Conservation (phyloP, 495 filamentous ascomycete species). For the Daldinia concentrica region DNA sequence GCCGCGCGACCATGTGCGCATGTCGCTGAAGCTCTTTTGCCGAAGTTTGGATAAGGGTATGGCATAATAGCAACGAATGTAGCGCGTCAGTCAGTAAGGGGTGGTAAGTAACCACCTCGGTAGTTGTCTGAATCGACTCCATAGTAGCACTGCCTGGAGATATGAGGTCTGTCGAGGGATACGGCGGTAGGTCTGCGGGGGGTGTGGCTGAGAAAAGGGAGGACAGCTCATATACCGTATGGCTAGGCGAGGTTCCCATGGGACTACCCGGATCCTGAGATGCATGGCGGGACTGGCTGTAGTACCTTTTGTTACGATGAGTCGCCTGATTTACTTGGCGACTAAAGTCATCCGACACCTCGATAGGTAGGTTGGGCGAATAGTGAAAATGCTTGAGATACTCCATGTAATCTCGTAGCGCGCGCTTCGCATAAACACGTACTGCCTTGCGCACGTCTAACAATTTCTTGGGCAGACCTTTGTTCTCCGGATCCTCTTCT, state of each 20-base stretch:
- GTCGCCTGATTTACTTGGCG: constrained; percentile 68
- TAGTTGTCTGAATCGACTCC: constrained; percentile 48
- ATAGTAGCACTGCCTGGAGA: constrained; percentile 33
- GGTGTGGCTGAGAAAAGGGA: constrained; percentile 65
- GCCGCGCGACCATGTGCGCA: constrained; percentile 78
- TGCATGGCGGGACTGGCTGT: constrained; percentile 38
- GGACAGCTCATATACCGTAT: constrained; percentile 58
- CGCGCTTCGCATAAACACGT: constrained; percentile 75
- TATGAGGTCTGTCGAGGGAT: constrained; percentile 57
- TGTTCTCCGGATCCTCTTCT: constrained; percentile 47
- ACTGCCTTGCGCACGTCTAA: constrained; percentile 71
- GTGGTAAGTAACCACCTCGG: constrained; percentile 80
- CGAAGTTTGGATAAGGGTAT: constrained; percentile 77
- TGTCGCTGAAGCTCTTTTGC: constrained; percentile 77
- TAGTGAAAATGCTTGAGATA: constrained; percentile 80
- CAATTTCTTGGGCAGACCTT: constrained; percentile 56
- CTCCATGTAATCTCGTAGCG: constrained; percentile 72
- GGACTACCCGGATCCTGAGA: constrained; percentile 45
- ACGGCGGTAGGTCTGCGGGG: constrained; percentile 65
- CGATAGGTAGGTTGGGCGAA: constrained; percentile 71
- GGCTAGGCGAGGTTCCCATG: constrained; percentile 38
- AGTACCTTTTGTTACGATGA: constrained; percentile 53
- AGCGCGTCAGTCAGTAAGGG: constrained; percentile 79
- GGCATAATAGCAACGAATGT: constrained; percentile 76
- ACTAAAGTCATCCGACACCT: constrained; percentile 72